Percentiles rank a stretch among this genome's conserved stretches.
These are phyloP conservation scores for Stephanodiscus triporus DNA, from an alignment of 108 stramenopile species.

Conservation along the genomic window DNA sequence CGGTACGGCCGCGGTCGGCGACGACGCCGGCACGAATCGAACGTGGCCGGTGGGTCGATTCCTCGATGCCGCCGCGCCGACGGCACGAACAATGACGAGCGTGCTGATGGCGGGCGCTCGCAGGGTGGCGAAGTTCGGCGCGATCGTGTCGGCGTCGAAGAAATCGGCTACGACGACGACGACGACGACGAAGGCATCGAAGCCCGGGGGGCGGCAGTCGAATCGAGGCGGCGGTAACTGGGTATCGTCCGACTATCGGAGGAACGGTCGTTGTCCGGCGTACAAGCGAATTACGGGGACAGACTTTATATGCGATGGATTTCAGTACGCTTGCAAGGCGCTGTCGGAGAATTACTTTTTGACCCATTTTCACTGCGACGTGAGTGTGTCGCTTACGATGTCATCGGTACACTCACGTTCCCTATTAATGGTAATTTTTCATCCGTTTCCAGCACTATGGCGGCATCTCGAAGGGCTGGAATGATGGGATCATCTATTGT, in stretches of 20 bases:
- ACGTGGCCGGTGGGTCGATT: constrained; percentile 20
- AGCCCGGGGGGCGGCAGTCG: background rate
- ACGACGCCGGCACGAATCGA: constrained; percentile 7
- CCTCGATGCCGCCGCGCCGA: constrained; percentile 26
- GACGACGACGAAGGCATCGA: background rate
- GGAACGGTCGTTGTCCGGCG: constrained; percentile 52
- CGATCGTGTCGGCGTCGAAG: constrained; percentile 19
- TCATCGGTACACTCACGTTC: too few species aligned
- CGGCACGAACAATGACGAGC: constrained; percentile 45
- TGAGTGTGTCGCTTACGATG: constrained; percentile 7
- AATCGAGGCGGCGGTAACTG: background rate
- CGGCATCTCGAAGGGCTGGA: constrained; percentile 66
- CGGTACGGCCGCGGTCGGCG: background rate
- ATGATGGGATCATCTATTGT: constrained; percentile 71
- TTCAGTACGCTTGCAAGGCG: constrained; percentile 31
- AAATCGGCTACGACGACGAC: background rate
- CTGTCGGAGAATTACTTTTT: constrained; percentile 83
- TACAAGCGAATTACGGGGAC: constrained; percentile 86
- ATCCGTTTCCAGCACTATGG: constrained; percentile 63
- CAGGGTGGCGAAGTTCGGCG: constrained; percentile 43
- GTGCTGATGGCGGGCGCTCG: constrained; percentile 56
- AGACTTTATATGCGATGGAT: constrained; percentile 74
- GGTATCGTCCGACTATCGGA: constrained; percentile 5
- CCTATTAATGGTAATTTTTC: too few species aligned
- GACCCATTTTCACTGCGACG: constrained; percentile 71